Base-by-base conservation (phyloP, 495 filamentous ascomycete species). In the Hypoxylon perforatum region DNA sequence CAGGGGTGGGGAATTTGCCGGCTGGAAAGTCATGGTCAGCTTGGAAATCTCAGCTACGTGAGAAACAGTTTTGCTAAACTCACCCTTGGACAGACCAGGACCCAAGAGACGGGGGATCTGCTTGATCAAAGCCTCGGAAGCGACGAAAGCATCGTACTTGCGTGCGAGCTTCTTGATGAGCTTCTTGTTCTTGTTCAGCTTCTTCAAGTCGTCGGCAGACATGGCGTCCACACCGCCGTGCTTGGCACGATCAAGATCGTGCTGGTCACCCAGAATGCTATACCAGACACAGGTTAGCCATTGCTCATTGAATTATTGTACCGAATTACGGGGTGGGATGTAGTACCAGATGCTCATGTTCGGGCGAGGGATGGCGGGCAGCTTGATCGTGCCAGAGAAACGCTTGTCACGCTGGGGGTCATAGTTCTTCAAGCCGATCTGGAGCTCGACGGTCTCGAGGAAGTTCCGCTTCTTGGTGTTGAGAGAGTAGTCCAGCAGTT, bases 181-280 rank as follows among this genome's bases (percentile, higher is more conserved):
- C 89, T 99, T 99, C 90, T 99, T 99, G 91, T 99, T 99, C 91
- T 98, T 99, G 89, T 99, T 99, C 69, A 99, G 91, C 90, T 99
- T 99, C 91, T 98, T 98, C 81, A 99, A 84, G 82, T 99, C 95
- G 74, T 99, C 95, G 65, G 91, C 82, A 76, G 91, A 95, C 94
- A 98, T 98, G 82, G 94, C 93, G 72, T 99, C 95, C 70, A 97
- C 86, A 75, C 92, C 92, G 74, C 92, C 91, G 84, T 99, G 95
- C 88, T 99, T 99, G 65, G 95, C 94, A 84, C 95, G 92, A 79
- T 99, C 95, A 76, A 99, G 96, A 88, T 99, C 95, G 86, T 97
- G 93, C 87, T 99, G 95, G 87, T 99, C 95, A 88, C 95, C 95
- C 70, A 99, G 88, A 77, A 99, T 90, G 86, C 71, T 73, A 48